Base-by-base conservation (phyloP, 129 eudicot species). In the Escallonia herrerae region DNA sequence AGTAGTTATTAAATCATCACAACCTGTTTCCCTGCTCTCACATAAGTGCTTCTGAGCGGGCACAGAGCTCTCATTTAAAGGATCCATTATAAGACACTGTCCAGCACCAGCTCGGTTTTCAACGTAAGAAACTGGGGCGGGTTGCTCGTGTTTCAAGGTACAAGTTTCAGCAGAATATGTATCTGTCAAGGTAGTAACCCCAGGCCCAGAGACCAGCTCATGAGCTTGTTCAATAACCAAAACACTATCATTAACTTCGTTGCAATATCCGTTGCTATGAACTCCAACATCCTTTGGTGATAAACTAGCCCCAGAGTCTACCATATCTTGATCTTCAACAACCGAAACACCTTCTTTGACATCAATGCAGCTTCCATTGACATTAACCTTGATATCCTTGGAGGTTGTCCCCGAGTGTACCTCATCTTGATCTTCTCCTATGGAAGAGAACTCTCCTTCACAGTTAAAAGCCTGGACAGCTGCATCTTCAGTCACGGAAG, bases 291-390 rank as follows among this genome's bases (percentile, higher is more conserved):
- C 87, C 56, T 45, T 51, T 61, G 12, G 49, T 44, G 83, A 70
- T 3, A 63, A 67, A 58, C 48, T 63, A 7, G 72, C 62, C 51
- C 65, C 75, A 43, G 71, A 66, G 74, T 82, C 82, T 75, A 60
- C 70, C 58, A 68, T 46, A 37, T 66, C 33, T 22, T 22, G 33
- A 22, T 22, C 0, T 22, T 22, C 33, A 22, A 22, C 33, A 22
- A 22, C 0, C 33, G 33, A 22, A 22, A 22, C 54, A 49, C 11
- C 3, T 5, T n/a, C n/a, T n/a, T 49, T 7, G 11, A 5, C 10
- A 49, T 6, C 12, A 49, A 9, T 49, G 11, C 10, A 49, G 1
- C 54, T 7, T n/a, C 54, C 54, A 49, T 49, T 49, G 3, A 7
- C 54, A 8, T 5, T 11, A 49, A 49, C 54, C 12, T 5, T 7